A percentile compares a stretch with the other conserved stretches of the same genome.
Evolutionary conservation across 2,329 filamentous ascomycete species (phyloP).

Genomic region (Periconia macrospinosa): DNA sequence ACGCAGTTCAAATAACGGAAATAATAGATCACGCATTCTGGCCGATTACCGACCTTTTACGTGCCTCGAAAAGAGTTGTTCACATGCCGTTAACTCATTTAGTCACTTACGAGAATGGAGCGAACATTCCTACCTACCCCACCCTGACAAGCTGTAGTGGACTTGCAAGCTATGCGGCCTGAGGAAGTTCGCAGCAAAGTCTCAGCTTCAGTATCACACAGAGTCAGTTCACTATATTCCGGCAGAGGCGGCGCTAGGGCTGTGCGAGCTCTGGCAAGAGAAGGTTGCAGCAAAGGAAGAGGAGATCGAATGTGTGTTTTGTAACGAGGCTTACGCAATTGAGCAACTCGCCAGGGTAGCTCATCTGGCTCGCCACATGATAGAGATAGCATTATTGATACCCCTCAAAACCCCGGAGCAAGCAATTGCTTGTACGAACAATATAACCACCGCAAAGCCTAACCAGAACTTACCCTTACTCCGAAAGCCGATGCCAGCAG

Average conservation of each 20-base stretch:
- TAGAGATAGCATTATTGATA: not conserved
- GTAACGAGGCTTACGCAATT: not conserved
- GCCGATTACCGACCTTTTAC: no score
- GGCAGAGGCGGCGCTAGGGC: not conserved
- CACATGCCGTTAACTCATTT: not conserved
- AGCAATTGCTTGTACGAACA: no score
- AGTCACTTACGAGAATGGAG: not conserved
- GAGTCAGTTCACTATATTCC: not conserved
- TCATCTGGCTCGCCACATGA: not conserved
- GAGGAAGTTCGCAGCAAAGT: not conserved
- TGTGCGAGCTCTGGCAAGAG: not conserved
- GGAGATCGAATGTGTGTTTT: not conserved
- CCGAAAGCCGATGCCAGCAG: no score
- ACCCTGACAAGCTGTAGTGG: not conserved
- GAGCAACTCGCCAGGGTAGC: not conserved
- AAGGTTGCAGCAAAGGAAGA: not conserved
- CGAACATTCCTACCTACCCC: not conserved
- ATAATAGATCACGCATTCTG: no score
- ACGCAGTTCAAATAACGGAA: no score
- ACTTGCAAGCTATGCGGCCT: not conserved
- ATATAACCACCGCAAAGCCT: no score
- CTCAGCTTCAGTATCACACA: not conserved
- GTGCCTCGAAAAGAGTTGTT: no score
- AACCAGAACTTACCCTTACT: no score
- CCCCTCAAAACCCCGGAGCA: not conserved